Percentiles rank a stretch among this genome's conserved stretches.
Conservation (phyloP, 2,329 filamentous ascomycete genomes). For the Volutella citrinella region DNA sequence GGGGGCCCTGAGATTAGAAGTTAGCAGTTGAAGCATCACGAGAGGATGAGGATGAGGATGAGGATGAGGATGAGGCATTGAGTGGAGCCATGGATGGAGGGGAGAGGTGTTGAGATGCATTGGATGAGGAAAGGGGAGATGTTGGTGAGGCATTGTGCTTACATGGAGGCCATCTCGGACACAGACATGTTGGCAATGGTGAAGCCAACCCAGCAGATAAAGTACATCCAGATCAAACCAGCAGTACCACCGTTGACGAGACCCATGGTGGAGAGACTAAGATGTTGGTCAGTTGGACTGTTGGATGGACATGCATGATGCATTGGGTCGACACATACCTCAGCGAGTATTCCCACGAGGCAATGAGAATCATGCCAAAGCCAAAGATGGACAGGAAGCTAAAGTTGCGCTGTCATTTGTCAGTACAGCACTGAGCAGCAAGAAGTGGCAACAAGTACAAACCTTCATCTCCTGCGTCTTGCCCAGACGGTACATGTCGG, state of each 20-base stretch:
- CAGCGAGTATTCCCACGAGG: slow-evolving; percentile 41
- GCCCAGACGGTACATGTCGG: slow-evolving; percentile 22
- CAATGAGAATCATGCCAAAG: slow-evolving; percentile 45
- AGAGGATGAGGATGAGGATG: no score
- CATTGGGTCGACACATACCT: slow-evolving; percentile 17
- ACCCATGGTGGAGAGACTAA: slow-evolving; percentile 18
- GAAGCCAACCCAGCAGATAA: slow-evolving; percentile 38
- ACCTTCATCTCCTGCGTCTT: slow-evolving; percentile 22
- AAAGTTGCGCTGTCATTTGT: slow-evolving; percentile 37
- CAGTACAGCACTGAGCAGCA: not conserved
- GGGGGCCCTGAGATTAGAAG: slow-evolving; percentile 38
- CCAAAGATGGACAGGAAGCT: slow-evolving; percentile 44
- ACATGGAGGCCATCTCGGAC: slow-evolving; percentile 50
- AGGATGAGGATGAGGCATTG: no score
- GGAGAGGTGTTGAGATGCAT: no score
- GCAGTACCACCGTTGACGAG: slow-evolving; percentile 42
- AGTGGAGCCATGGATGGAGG: no score
- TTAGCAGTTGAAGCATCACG: no score
- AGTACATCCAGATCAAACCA: slow-evolving; percentile 44
- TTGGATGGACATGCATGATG: accelerated
- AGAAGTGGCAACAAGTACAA: not conserved
- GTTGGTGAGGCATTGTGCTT: not conserved
- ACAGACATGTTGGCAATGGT: slow-evolving; percentile 39
- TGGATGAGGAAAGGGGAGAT: not conserved
- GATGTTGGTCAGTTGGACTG: no score